phyloP scores from a whole-genome alignment of 768 basidiomycete genomes.

The Lyophyllum atratum region DNA sequence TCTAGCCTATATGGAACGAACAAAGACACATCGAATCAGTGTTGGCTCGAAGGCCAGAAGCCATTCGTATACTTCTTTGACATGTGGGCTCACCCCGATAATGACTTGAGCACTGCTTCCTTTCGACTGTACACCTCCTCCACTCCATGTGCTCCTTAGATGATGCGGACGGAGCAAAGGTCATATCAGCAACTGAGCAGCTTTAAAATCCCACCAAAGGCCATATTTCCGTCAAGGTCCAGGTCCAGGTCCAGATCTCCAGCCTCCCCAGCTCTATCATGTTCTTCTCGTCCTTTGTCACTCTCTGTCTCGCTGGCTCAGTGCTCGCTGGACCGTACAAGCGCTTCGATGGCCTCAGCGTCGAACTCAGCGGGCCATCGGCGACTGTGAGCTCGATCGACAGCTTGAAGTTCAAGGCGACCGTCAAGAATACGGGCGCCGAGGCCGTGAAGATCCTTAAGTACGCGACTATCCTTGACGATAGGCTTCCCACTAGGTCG shows the following conservation, averaged over 20 bases:
- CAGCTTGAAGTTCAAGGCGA: conserved; percentile 41
- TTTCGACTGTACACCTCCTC: not conserved
- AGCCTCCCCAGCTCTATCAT: conserved; percentile 14
- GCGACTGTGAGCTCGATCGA: conserved; percentile 35
- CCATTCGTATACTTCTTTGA: not conserved
- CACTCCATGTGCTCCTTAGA: not conserved
- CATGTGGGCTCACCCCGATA: not conserved
- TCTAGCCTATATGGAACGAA: not conserved
- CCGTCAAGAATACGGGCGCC: conserved; percentile 41
- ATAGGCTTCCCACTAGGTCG: conserved; percentile 41
- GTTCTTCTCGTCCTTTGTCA: conserved; percentile 28
- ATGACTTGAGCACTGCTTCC: not conserved
- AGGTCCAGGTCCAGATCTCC: not conserved
- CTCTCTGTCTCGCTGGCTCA: conserved; percentile 27
- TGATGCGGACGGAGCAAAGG: not conserved
- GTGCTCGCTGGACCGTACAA: conserved; percentile 34
- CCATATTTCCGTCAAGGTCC: not conserved
- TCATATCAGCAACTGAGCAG: not conserved
- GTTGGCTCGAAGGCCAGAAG: not conserved
- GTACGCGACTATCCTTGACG: conserved; percentile 48
- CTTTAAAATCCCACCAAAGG: not conserved
- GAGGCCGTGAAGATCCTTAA: conserved; percentile 44
- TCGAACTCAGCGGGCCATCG: conserved; percentile 29
- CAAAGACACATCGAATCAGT: not conserved
- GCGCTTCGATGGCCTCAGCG: conserved; percentile 31